These are phyloP conservation scores for Hypoxylon rubiginosum DNA, from an alignment of 2,329 filamentous ascomycete species.

Conservation along the genomic window DNA sequence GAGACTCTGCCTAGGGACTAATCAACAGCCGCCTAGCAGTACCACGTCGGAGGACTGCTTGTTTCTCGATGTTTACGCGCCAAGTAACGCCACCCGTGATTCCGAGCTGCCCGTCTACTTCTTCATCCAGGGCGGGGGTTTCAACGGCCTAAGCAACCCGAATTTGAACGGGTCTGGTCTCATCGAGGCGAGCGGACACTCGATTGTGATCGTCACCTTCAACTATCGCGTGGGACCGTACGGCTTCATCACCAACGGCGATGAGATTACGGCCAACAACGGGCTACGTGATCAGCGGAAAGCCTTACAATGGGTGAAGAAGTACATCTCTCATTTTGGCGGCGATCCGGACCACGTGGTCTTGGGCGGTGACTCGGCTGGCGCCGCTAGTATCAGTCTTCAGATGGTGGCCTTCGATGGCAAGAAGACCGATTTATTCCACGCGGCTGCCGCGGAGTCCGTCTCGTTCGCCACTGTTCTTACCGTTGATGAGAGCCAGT, in stretches of 20 bases:
- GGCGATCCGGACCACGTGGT: slow-evolving; percentile 77
- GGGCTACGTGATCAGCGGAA: slow-evolving; percentile 79
- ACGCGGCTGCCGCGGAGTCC: slow-evolving; percentile 64
- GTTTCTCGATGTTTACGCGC: slow-evolving; percentile 74
- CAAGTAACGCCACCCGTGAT: slow-evolving; percentile 61
- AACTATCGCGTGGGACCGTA: slow-evolving; percentile 83
- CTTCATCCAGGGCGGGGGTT: slow-evolving; percentile 72
- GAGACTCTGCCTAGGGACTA: slow-evolving; percentile 46
- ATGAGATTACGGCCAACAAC: slow-evolving; percentile 72
- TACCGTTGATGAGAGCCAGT: slow-evolving; percentile 62
- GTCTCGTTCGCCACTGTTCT: slow-evolving; percentile 65
- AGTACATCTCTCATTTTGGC: slow-evolving; percentile 75
- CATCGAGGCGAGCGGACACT: slow-evolving; percentile 68
- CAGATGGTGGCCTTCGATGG: slow-evolving; percentile 71
- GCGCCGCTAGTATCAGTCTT: slow-evolving; percentile 74
- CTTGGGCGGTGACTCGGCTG: slow-evolving; percentile 77
- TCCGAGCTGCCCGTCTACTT: slow-evolving; percentile 74
- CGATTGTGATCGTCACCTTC: slow-evolving; percentile 77
- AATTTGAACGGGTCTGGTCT: slow-evolving; percentile 73
- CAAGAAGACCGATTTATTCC: slow-evolving; percentile 62
- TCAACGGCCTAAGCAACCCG: slow-evolving; percentile 62
- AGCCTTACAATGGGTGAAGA: slow-evolving; percentile 77
- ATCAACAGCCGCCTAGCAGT: slow-evolving; percentile 27
- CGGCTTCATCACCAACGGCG: slow-evolving; percentile 75
- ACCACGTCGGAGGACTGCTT: slow-evolving; percentile 73